Evolutionary conservation across 2,329 filamentous ascomycete species (phyloP).

Genomic region (Verruconis gallopava): DNA sequence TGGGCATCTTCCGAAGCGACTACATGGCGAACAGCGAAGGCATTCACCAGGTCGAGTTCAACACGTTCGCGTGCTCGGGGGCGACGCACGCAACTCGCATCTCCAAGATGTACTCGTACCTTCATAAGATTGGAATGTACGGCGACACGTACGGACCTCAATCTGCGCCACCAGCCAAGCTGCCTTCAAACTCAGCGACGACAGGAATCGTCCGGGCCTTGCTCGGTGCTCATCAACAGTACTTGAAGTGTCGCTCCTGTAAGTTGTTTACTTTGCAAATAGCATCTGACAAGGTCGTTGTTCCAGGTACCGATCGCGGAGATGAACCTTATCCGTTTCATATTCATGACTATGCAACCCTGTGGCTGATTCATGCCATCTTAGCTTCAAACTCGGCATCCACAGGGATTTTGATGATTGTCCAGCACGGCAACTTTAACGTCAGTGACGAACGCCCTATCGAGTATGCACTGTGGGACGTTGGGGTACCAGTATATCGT

Average conservation of each 20-base stretch:
- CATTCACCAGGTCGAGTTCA: conserved; percentile 35
- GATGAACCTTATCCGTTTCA: too few species aligned
- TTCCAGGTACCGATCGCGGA: too few species aligned
- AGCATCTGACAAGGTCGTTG: too few species aligned
- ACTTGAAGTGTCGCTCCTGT: too few species aligned
- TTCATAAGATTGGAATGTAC: conserved; percentile 14
- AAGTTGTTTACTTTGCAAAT: too few species aligned
- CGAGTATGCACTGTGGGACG: conserved; percentile 29
- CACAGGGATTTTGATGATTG: conserved; percentile 30
- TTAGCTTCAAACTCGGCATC: conserved; percentile 14
- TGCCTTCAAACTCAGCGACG: conserved; percentile 15
- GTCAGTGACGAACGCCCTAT: conserved; percentile 33
- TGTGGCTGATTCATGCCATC: too few species aligned
- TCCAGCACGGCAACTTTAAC: conserved; percentile 33
- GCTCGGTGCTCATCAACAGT: conserved; percentile 21
- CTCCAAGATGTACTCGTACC: conserved; percentile 30
- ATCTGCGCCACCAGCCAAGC: background rate
- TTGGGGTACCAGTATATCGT: conserved; percentile 24
- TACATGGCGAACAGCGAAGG: too few species aligned
- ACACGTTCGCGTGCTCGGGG: conserved; percentile 32
- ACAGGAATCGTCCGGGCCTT: conserved; percentile 21
- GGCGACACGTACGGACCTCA: background rate
- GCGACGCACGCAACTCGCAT: conserved; percentile 27
- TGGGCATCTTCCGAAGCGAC: conserved; percentile 31
- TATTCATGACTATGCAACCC: too few species aligned